Percentiles rank a stretch among this genome's conserved stretches.
Evolutionary conservation across 2,329 filamentous ascomycete species (phyloP).

Genomic region (Thelonectria discophora): DNA sequence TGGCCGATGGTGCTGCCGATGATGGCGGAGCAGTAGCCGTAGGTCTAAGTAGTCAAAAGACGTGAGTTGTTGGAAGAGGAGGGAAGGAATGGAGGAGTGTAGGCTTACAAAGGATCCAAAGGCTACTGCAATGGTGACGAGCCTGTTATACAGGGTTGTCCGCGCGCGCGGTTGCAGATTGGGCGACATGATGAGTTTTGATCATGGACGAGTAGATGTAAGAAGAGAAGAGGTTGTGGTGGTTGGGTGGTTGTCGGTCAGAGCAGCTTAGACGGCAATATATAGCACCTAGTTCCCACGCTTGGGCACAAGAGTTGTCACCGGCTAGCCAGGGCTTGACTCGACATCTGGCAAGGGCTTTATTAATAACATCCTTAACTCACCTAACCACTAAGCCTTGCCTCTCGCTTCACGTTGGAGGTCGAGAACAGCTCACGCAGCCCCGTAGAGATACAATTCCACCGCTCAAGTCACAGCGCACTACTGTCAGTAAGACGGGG

Average conservation of each 20-base stretch:
- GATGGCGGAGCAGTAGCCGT: conserved; percentile 60
- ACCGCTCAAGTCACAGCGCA: too few species aligned
- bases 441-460: too few species aligned
- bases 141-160: conserved; percentile 46
- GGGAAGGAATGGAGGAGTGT: not conserved
- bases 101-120: conserved; percentile 45
- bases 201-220: not conserved
- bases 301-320: too few species aligned
- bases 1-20: conserved; percentile 62
- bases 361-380: too few species aligned
- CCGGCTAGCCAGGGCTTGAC: too few species aligned
- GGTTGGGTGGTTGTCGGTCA: not conserved
- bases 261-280: not conserved
- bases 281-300: not conserved
- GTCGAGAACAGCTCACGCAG: too few species aligned
- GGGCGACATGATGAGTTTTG: conserved; percentile 14
- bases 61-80: not conserved
- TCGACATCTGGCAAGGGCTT: too few species aligned
- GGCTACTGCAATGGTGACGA: conserved; percentile 48
- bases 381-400: too few species aligned
- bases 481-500: too few species aligned
- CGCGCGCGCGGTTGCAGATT: conserved; percentile 10
- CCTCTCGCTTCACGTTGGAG: too few species aligned
- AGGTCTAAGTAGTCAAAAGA: conserved; percentile 48
- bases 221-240: not conserved